phyloP scores from a whole-genome alignment of 106 monocot species.

The Triglochin maritima region DNA sequence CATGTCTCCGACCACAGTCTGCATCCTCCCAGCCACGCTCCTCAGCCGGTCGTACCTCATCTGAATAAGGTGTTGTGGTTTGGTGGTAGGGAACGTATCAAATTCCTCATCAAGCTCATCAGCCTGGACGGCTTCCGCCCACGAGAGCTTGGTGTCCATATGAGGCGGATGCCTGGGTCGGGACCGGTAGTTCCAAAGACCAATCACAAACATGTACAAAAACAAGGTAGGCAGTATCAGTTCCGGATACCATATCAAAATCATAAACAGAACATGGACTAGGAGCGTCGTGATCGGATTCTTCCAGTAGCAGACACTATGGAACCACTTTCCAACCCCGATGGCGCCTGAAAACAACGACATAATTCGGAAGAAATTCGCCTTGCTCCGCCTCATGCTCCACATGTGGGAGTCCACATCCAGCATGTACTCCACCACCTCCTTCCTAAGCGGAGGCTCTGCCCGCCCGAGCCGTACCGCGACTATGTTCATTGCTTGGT shows the following conservation, averaged over 20 bases:
- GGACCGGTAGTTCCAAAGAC: constrained; percentile 50
- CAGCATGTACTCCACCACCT: constrained; percentile 66
- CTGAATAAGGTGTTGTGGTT: constrained; percentile 35
- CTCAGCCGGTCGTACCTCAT: constrained; percentile 72
- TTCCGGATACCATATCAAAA: constrained; percentile 52
- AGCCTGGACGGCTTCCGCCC: constrained; percentile 42
- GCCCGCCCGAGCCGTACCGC: constrained; percentile 43
- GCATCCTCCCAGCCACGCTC: constrained; percentile 66
- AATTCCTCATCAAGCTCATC: constrained; percentile 81
- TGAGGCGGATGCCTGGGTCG: constrained; percentile 49
- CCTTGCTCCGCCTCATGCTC: constrained; percentile 81
- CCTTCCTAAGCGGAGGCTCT: constrained; percentile 58
- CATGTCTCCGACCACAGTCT: constrained; percentile 62
- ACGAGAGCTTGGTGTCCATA: constrained; percentile 62
- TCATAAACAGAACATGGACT: constrained; percentile 48
- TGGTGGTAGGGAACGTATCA: constrained; percentile 57
- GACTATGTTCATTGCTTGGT: constrained; percentile 49
- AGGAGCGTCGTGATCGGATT: constrained; percentile 59
- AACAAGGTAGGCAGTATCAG: constrained; percentile 64
- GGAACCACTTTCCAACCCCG: constrained; percentile 32
- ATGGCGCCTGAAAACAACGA: constrained; percentile 34
- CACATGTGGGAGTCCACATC: constrained; percentile 60
- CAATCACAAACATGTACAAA: constrained; percentile 62
- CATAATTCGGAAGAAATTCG: constrained; percentile 62
- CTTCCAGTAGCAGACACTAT: constrained; percentile 50